A percentile compares a stretch with the other conserved stretches of the same genome.
Evolutionary conservation across 805 yeast species (phyloP).

Genomic region (Candida quercuum): DNA sequence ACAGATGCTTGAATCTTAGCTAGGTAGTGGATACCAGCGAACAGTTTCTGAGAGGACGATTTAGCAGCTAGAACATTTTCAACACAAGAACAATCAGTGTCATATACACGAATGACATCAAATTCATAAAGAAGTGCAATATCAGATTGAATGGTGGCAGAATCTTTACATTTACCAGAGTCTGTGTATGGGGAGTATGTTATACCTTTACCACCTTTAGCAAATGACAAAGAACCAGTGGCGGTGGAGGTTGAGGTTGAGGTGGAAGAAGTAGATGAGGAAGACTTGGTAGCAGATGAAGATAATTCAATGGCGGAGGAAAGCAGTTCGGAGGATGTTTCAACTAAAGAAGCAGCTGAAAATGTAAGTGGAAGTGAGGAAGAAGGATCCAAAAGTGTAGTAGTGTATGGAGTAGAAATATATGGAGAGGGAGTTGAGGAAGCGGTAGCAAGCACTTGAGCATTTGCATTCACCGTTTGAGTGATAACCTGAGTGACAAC

Average conservation of each 20-base stretch:
- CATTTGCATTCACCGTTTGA: conserved; percentile 1
- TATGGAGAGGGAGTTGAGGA: conserved; percentile 10
- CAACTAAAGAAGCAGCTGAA: conserved; percentile 4
- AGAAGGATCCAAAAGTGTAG: conserved; percentile 11
- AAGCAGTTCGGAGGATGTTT: too few relatives aligned
- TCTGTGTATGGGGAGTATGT: conserved; percentile 61
- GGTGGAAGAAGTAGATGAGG: conserved; percentile 29
- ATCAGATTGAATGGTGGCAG: conserved; percentile 42
- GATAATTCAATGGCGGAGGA: conserved; percentile 12
- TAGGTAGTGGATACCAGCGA: conserved; percentile 55
- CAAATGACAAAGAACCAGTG: conserved; percentile 18
- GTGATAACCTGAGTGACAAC: conserved; percentile 16
- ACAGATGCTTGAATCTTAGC: conserved; percentile 39
- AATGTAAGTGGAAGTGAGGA: conserved; percentile 12
- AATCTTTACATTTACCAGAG: conserved; percentile 49
- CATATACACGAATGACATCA: conserved; percentile 52
- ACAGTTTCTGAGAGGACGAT: conserved; percentile 42
- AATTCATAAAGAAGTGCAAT: conserved; percentile 37
- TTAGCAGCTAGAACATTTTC: conserved; percentile 45
- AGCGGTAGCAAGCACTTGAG: conserved; percentile 10
- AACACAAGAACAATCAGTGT: conserved; percentile 57
- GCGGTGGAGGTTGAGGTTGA: conserved; percentile 27
- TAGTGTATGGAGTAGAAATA: conserved; percentile 7
- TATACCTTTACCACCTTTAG: conserved; percentile 50
- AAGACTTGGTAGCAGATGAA: conserved; percentile 22